Percentiles rank a stretch among this genome's conserved stretches.
Conservation (phyloP, 2,329 filamentous ascomycete genomes). For the Capronia americana region DNA sequence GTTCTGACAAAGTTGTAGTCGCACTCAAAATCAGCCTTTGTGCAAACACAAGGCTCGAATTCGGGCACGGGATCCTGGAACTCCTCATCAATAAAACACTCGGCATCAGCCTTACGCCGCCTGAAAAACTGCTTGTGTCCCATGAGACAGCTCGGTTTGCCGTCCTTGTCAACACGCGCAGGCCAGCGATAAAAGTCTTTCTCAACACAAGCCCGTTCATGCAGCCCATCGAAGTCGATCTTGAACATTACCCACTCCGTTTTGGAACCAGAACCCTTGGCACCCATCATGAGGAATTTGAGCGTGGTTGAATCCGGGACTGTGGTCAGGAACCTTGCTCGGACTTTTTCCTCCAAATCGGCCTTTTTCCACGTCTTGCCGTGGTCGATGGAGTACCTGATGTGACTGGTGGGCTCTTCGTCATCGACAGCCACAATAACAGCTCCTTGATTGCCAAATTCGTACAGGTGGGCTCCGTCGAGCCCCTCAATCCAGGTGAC, state of each 20-base stretch:
- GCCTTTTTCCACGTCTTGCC: constrained; percentile 80
- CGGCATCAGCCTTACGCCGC: constrained; percentile 82
- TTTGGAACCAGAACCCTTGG: constrained; percentile 59
- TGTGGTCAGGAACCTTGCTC: constrained; percentile 78
- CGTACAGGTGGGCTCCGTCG: constrained; percentile 88
- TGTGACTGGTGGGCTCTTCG: constrained; percentile 64
- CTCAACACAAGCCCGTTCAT: constrained; percentile 78
- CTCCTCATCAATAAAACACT: constrained; percentile 86
- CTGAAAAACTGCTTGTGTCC: constrained; percentile 88
- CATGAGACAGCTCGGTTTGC: constrained; percentile 88
- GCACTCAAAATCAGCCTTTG: constrained; percentile 87
- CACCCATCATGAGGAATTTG: constrained; percentile 81
- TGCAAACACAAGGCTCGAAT: constrained; percentile 79
- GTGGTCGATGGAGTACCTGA: constrained; percentile 85
- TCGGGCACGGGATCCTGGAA: constrained; percentile 78
- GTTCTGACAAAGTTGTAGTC: constrained; percentile 85
- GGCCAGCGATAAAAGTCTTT: constrained; percentile 87
- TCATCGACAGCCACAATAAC: constrained; percentile 84
- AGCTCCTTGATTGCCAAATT: constrained; percentile 92
- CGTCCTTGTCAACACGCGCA: constrained; percentile 79
- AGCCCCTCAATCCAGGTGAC: constrained; percentile 77
- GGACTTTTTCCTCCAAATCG: constrained; percentile 72
- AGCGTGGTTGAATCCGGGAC: constrained; percentile 90
- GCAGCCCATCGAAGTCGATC: constrained; percentile 81
- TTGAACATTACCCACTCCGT: constrained; percentile 69